A percentile compares a stretch with the other conserved stretches of the same genome.
phyloP scores from a whole-genome alignment of 2,329 filamentous ascomycete genomes.

The Pyrenophora seminiperda region DNA sequence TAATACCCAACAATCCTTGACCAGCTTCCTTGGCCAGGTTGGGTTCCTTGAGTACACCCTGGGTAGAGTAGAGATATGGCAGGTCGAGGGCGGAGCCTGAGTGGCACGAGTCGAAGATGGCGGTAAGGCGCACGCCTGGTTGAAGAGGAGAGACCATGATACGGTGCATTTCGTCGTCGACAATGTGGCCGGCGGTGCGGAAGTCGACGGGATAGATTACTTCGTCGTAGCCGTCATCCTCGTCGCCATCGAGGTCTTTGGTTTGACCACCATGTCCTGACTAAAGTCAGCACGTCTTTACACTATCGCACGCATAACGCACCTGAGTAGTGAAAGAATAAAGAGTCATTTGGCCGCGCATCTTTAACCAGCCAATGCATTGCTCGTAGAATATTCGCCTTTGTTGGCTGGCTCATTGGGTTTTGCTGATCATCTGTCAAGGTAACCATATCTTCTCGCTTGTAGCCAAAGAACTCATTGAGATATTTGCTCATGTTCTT shows the following conservation, averaged over 20 bases:
- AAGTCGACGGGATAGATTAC: slow-evolving; percentile 86
- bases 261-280: slow-evolving; percentile 80
- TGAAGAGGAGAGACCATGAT: slow-evolving; percentile 78
- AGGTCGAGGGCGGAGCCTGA: slow-evolving; percentile 78
- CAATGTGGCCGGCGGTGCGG: slow-evolving; percentile 77
- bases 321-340: slow-evolving; percentile 98
- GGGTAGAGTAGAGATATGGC: slow-evolving; percentile 80
- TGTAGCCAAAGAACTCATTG: slow-evolving; percentile 87
- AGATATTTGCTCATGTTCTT: slow-evolving; percentile 95
- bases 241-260: slow-evolving; percentile 77
- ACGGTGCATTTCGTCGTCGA: slow-evolving; percentile 81
- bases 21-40: slow-evolving; percentile 81
- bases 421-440: slow-evolving; percentile 97
- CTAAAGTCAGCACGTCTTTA: slow-evolving; percentile 13
- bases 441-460: slow-evolving; percentile 94
- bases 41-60: slow-evolving; percentile 79
- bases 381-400: slow-evolving; percentile 89
- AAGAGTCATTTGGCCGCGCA: slow-evolving; percentile 85
- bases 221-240: slow-evolving; percentile 81
- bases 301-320: slow-evolving; percentile 33
- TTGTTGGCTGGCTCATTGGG: slow-evolving; percentile 94
- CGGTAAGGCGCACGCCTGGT: slow-evolving; percentile 81
- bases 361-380: slow-evolving; percentile 99
- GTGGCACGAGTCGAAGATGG: slow-evolving; percentile 83
- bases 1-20: slow-evolving; percentile 70